Percentiles rank a stretch among this genome's conserved stretches.
Conservation (phyloP, 73 alveolate species). For the Paramecium biaurelia region DNA sequence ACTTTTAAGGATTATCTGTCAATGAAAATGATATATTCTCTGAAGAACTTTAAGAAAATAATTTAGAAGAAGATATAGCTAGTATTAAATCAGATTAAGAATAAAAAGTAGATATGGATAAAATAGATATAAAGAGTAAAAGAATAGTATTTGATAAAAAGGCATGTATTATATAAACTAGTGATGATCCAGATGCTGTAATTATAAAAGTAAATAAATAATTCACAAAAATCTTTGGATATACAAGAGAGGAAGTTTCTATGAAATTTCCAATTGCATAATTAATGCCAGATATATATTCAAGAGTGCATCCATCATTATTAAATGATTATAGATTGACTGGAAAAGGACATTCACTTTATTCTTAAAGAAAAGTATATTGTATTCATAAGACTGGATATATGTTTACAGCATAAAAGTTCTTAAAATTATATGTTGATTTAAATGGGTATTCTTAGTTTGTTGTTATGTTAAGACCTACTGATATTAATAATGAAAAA, state of each 20-base stretch:
- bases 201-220: constrained; percentile 55
- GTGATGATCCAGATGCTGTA: constrained; percentile 45
- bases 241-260: constrained; percentile 15
- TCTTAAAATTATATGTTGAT: constrained; percentile 45
- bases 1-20: constrained; percentile 17
- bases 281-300: constrained; percentile 54
- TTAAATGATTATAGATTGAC: constrained; percentile 47
- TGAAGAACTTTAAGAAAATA: constrained; percentile 44
- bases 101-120: constrained; percentile 37
- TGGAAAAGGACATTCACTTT: constrained; percentile 43
- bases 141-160: constrained; percentile 53
- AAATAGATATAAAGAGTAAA: constrained; percentile 51
- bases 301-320: constrained; percentile 30
- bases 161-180: constrained; percentile 43
- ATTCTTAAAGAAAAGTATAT: constrained; percentile 55
- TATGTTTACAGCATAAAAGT: constrained; percentile 57
- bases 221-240: constrained; percentile 41
- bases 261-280: not conserved
- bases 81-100: constrained; percentile 48
- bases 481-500: constrained; percentile 1
- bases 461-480: constrained; percentile 60
- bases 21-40: constrained; percentile 61
- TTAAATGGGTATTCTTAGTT: constrained; percentile 11
- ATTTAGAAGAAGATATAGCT: constrained; percentile 54
- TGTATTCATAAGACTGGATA: constrained; percentile 51